phyloP scores from a whole-genome alignment of 2,329 filamentous ascomycete genomes.

The Cladophialophora chaetospira region DNA sequence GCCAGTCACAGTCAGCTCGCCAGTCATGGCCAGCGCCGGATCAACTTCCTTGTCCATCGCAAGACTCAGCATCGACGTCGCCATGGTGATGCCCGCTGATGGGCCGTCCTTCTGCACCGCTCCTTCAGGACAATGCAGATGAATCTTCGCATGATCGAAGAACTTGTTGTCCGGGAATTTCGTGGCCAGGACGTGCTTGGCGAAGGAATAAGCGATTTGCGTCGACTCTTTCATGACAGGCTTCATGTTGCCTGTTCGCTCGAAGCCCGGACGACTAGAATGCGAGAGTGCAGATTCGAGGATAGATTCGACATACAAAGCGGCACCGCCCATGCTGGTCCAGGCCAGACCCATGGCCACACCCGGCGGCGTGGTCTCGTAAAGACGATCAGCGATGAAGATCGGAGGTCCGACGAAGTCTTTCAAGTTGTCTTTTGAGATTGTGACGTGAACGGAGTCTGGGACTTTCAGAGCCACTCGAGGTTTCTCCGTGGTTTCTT shows the following conservation, averaged over 20 bases:
- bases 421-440: conserved; percentile 85
- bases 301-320: conserved; percentile 96
- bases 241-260: conserved; percentile 93
- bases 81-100: conserved; percentile 96
- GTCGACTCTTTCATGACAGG: conserved; percentile 98
- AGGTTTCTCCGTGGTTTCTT: conserved; percentile 65
- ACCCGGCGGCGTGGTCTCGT: conserved; percentile 88
- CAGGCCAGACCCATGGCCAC: conserved; percentile 98
- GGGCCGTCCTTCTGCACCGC: conserved; percentile 93
- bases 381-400: conserved; percentile 92
- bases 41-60: conserved; percentile 77
- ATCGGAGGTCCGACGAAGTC: conserved; percentile 96
- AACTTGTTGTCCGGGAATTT: conserved; percentile 89
- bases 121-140: conserved; percentile 94
- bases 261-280: conserved; percentile 74
- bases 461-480: conserved; percentile 80
- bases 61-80: conserved; percentile 84
- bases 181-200: conserved; percentile 83
- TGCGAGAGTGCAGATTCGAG: conserved; percentile 78
- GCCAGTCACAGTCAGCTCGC: conserved; percentile 92
- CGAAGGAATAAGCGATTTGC: conserved; percentile 91
- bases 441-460: conserved; percentile 80
- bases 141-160: conserved; percentile 92
- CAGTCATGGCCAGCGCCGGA: conserved; percentile 94
- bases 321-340: conserved; percentile 95